Base-by-base conservation (phyloP, 2,329 filamentous ascomycete genomes). In the Aspergillus sp. region DNA sequence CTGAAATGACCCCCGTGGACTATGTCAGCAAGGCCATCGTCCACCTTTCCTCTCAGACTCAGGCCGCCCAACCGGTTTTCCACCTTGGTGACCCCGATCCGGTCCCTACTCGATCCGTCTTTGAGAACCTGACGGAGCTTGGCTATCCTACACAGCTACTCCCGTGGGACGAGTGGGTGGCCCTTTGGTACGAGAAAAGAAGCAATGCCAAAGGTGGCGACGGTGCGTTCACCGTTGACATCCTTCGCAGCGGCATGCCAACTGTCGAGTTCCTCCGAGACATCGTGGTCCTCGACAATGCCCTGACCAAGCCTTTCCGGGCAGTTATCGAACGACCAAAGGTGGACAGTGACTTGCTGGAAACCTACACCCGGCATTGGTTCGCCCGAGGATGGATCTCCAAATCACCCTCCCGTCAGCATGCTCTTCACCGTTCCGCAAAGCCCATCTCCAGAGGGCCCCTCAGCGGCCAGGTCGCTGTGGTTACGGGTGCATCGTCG, bases 1-100 rank as follows among this genome's bases (percentile, higher is more conserved):
- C 85, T 1, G 86, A 91, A 68, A 90, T 90, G 86, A 89, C 86
- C 0, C 86, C 86, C 0, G 86, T 88, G 9, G 86, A 91, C 65
- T 89, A 87, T 57, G 85, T 89, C 48, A 86, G 82, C 67, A 81
- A 81, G 52, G 81, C 85, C 3, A 86, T 91, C 53, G 71, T 86
- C 27, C 80, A 84, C 12, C 75, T 90, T 19, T 77, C 82, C 36
- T 81, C 83, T 54, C 76, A 87, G 48, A 76, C 70, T 0, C 73
- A 82, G 33, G 73, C 75, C 1, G 73, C 81, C 7, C 83, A 86
- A 57, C 74, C 75, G 0, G 68, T 89, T 5, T 88, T 86, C 66
- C 86, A 90, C 56, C 72, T 90, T 0, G 86, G 86, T 4, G 85
- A 90, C 53, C 79, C 86, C 3, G 75, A 78, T 38, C 86, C 86